A percentile compares a stretch with the other conserved stretches of the same genome.
phyloP scores from a whole-genome alignment of 2,329 filamentous ascomycete species.

The Penicillium aurantiogriseum region DNA sequence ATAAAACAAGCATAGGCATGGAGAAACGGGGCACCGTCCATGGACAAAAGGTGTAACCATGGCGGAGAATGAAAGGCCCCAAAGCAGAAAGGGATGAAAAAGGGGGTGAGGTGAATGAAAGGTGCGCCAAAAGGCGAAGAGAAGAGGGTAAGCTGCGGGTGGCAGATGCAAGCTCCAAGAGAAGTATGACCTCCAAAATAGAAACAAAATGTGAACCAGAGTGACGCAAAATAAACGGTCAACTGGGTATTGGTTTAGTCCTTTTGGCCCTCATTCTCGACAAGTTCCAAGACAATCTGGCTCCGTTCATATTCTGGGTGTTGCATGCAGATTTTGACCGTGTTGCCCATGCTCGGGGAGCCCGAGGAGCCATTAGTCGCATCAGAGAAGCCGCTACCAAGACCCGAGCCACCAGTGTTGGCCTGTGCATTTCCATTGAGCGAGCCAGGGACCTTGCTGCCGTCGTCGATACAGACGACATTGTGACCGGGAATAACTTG shows the following conservation, averaged over 20 bases:
- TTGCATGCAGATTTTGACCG: conserved; percentile 91
- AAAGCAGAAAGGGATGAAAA: background rate
- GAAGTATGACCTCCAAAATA: background rate
- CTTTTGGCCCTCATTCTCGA: conserved; percentile 83
- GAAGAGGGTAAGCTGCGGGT: too few relatives aligned
- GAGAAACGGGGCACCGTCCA: background rate
- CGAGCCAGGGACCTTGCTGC: conserved; percentile 44
- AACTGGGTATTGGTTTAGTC: conserved; percentile 35
- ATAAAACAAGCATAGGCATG: conserved; percentile 10
- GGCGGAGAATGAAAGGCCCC: background rate
- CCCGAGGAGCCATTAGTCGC: conserved; percentile 36
- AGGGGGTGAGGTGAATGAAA: background rate
- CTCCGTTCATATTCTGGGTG: conserved; percentile 82
- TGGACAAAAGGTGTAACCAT: background rate
- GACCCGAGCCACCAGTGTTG: conserved; percentile 23
- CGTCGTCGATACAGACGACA: conserved; percentile 86
- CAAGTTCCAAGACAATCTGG: conserved; percentile 87
- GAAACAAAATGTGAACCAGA: background rate
- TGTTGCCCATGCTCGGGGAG: conserved; percentile 57
- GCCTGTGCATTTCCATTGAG: conserved; percentile 41
- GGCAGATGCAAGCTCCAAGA: background rate
- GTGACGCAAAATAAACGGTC: too few relatives aligned
- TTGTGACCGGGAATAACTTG: conserved; percentile 93
- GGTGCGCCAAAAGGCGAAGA: background rate
- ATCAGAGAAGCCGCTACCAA: conserved; percentile 35